Percentiles rank a stretch among this genome's conserved stretches.
Evolutionary conservation across 179 eudicot genomes (phyloP).

Genomic region (Actinidia polygama): DNA sequence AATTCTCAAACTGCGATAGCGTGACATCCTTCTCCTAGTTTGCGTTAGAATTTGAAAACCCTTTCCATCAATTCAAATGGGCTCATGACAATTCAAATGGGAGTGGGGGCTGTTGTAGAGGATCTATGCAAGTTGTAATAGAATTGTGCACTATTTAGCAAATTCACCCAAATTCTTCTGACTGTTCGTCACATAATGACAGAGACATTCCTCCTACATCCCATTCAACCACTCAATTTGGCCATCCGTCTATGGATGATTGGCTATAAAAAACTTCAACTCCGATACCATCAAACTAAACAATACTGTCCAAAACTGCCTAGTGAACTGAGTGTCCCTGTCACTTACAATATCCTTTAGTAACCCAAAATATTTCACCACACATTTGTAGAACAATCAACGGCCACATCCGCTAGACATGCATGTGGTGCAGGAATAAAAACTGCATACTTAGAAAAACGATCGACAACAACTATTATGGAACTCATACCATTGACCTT

Average conservation of each 20-base stretch:
- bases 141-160: conserved; percentile 19
- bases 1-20: too few relatives aligned
- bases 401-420: not conserved
- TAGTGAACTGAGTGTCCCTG: not conserved
- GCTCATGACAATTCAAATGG: too few relatives aligned
- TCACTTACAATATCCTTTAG: conserved; percentile 19
- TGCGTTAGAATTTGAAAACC: too few relatives aligned
- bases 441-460: conserved; percentile 14
- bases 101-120: not conserved
- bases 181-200: conserved; percentile 19
- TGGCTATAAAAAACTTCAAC: conserved; percentile 4
- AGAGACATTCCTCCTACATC: conserved; percentile 18
- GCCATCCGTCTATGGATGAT: conserved; percentile 28
- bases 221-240: conserved; percentile 15
- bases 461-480: conserved; percentile 22
- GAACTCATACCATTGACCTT: not conserved
- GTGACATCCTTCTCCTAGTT: too few relatives aligned
- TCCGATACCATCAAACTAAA: not conserved
- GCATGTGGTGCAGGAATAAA: not conserved
- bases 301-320: conserved; percentile 3
- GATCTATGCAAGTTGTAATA: conserved; percentile 18
- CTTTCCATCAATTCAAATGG: conserved; percentile 4
- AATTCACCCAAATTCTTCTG: conserved; percentile 16
- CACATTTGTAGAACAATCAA: conserved; percentile 6
- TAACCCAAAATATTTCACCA: conserved; percentile 9